Evolutionary conservation across 2,329 filamentous ascomycete species (phyloP), one percentile per base, ranked within the genome.

Genomic region (Colletotrichum simmondsii): DNA sequence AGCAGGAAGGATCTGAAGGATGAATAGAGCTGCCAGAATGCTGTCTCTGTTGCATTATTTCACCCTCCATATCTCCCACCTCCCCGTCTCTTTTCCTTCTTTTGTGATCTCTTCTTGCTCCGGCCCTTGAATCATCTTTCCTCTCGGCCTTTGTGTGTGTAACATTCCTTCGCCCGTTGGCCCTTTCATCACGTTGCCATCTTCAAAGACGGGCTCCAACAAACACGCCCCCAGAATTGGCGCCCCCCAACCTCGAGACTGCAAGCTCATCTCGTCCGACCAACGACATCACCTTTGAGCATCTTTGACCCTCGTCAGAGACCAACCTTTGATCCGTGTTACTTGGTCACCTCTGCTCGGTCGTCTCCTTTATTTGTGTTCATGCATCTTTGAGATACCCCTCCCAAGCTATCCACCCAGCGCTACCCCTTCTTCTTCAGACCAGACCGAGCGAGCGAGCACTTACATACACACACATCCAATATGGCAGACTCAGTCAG

Each of bases 361-460:
- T 49, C 71, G n/a, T 59, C 22, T 61, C 14, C 57, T 56, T 67
- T 71, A 19, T 35, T 57, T 65, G 28, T 59, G 52, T 59, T 73
- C 22, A 63, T 60, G 71, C 69, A 42, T 68, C 62, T n/a, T 72
- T 73, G 62, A 73, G 71, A 73, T 73, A 73, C 71, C 71, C 71
- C 66, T 42, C 56, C 28, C 28, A 6, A 22, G 58, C 57, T 42
- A 68, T 72, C 46, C 57, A 35, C 62, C 54, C 58, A 62, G 58
- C 71, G 16, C 56, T 26, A 26, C 42, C 19, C 26, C 30, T 32
- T 60, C 59, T 63, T 68, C 64, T 72, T 71, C 56, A 71, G 71
- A 65, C 49, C 56, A 56, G 49, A 61, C 73, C 70, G 58, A 52
- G 66, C 66, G 37, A 42, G 37, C 37, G 37, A 42, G 37, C 37